Evolutionary conservation across 495 filamentous ascomycete species (phyloP).

Genomic region (Friedmanniomyces simplex): DNA sequence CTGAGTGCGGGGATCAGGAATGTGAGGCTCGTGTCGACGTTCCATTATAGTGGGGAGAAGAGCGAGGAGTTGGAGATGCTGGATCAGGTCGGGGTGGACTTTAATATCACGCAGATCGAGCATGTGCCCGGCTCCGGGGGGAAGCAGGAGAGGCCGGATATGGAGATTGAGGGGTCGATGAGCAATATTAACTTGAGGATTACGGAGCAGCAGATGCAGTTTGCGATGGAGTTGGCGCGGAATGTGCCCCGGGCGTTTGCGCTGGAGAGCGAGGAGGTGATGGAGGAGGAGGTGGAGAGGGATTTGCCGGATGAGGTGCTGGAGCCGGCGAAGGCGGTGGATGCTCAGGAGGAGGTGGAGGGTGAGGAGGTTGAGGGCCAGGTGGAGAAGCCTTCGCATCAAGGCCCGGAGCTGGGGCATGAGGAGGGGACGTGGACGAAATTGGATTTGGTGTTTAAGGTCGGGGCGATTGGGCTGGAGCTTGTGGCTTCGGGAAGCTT

Average conservation of each 20-base stretch:
- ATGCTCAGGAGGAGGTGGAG: constrained; percentile 23
- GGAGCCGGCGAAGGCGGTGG: constrained; percentile 36
- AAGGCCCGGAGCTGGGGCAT: constrained; percentile 55
- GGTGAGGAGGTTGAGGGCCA: constrained; percentile 18
- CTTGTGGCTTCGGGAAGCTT: constrained; percentile 61
- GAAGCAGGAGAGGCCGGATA: constrained; percentile 72
- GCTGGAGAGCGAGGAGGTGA: constrained; percentile 58
- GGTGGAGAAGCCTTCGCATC: constrained; percentile 40
- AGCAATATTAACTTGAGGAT: constrained; percentile 83
- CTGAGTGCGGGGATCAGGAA: constrained; percentile 86
- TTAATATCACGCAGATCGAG: constrained; percentile 81
- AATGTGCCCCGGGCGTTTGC: constrained; percentile 82
- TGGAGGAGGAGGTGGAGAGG: constrained; percentile 51
- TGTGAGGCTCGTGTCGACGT: constrained; percentile 77
- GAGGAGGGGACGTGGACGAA: constrained; percentile 74
- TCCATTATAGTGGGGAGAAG: constrained; percentile 63
- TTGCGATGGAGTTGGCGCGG: constrained; percentile 70
- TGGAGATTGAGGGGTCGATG: constrained; percentile 83
- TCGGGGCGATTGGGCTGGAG: constrained; percentile 77
- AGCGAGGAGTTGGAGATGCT: constrained; percentile 89
- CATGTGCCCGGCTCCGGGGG: constrained; percentile 64
- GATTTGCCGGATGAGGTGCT: constrained; percentile 50
- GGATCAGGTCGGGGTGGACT: constrained; percentile 87
- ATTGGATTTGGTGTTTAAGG: constrained; percentile 84
- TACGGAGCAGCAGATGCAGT: constrained; percentile 82